Evolutionary conservation across 1,284 basidiomycete genomes (phyloP), one percentile per base, ranked within the genome.

Genomic region (Ceratobasidium sp.): DNA sequence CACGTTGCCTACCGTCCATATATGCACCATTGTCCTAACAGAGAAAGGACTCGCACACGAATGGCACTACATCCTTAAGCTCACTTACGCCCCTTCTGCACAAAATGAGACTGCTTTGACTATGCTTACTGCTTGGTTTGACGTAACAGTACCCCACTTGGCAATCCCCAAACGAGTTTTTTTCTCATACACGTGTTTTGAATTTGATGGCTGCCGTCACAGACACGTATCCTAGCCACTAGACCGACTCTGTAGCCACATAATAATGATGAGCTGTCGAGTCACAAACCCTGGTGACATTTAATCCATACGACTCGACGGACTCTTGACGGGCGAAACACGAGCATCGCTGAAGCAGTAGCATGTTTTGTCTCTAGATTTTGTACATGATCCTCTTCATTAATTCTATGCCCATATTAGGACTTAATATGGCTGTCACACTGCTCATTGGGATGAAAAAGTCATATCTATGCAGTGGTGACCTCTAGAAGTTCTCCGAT

Each of bases 141-240:
- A 32, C 52, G 52, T 55, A 55, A 55, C 28, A 32, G 21, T 9
- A 6, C 21, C 48, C 48, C 10, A 23, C 23, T 55, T 32, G 14
- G 6, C 52, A 52, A 55, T 26, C 26, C 12, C 28, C 28, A 30
- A 55, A 55, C 52, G 6, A 32, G 4, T 26, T 26, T 52, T 52
- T 55, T 55, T 55, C 52, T 55, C 52, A 55, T 55, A 55, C 52
- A 55, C 52, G 52, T 55, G 52, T 55, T 55, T 55, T 55, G 28
- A 34, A 14, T 55, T 55, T 55, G 52, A 55, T 55, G 43, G 52
- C 28, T 30, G 28, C 52, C 3, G 12, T 55, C 9, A 30, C 28
- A 55, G 52, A 26, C 52, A 55, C 52, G 52, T 55, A 55, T 55
- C 52, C 30, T 32, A 55, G 52, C 52, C 52, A 55, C 52, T 39